Evolutionary conservation across 2,329 filamentous ascomycete species (phyloP).

Genomic region (Aspergillus spinulosporus): DNA sequence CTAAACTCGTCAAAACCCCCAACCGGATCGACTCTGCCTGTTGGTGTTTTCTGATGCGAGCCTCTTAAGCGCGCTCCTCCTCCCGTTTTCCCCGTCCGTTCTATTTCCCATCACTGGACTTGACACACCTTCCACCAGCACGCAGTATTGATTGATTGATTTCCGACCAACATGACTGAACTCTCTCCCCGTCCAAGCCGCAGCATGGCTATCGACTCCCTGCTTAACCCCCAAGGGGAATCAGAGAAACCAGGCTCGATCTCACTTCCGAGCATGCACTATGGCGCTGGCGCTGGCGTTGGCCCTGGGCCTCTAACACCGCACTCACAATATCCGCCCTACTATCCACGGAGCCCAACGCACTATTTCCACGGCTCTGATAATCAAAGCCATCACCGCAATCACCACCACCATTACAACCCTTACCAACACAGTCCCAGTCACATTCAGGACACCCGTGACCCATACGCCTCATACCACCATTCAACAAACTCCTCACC

Average conservation of each 20-base stretch:
- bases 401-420: constrained; percentile 2
- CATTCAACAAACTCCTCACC: constrained; percentile 38
- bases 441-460: constrained; percentile 11
- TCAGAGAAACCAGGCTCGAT: constrained; percentile 17
- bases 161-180: constrained; percentile 18
- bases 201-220: constrained; percentile 38
- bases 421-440: constrained; percentile 6
- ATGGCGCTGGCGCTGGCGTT: neutral
- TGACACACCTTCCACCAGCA: neutral
- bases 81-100: constrained; percentile 4
- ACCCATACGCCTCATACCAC: constrained; percentile 30
- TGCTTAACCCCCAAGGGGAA: constrained; percentile 35
- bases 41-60: neutral
- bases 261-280: constrained; percentile 17
- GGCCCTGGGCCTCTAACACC: constrained; percentile 21
- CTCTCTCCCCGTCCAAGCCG: constrained; percentile 29
- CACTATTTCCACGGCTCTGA: constrained; percentile 30
- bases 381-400: constrained; percentile 1
- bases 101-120: neutral
- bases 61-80: neutral
- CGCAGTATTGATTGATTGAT: constrained; percentile 14
- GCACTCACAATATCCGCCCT: constrained; percentile 31
- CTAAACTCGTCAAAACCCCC: constrained; percentile 7
- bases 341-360: constrained; percentile 33
- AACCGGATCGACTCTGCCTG: constrained; percentile 16